Evolutionary conservation across 2,329 filamentous ascomycete genomes (phyloP), one percentile per base, ranked within the genome.

Genomic region (Scleromitrula shiraiana): DNA sequence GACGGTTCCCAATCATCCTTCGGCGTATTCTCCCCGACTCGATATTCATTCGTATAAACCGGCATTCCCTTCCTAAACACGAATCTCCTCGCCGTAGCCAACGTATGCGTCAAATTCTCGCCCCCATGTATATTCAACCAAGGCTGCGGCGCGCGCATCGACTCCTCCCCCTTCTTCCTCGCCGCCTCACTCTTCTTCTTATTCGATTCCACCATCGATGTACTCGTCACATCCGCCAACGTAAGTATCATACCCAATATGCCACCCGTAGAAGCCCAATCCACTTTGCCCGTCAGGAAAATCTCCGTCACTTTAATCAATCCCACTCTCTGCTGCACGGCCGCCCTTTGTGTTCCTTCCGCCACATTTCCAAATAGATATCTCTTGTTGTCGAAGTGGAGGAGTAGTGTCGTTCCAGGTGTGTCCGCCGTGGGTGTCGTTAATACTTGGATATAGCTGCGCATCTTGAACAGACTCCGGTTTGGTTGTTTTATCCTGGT

Each of bases 371-470:
- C 93, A 61, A 98, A 85, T 14, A 96, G 58, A 66, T 98, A 98
- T 49, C 87, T 78, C 59, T 84, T 83, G 59, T 81, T 78, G 58
- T 91, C 86, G 61, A 89, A 90, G 63, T 91, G 82, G 6, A 98
- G 72, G 30, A 88, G 64, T 26, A 97, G 65, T 41, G 79, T 77
- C 2, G 88, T 87, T 46, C 91, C 91, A 1, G 83, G 78, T 17
- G 89, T 95, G 67, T 98, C 93, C 50, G 83, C 84, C 56, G 91
- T 93, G 12, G 91, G 91, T 50, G 85, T 85, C 15, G 83, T 85
- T 53, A 91, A 66, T 59, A 97, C 69, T 65, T 94, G 83, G 49
- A 90, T 73, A 59, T 73, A 80, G 63, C 76, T 83, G 58, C 82
- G 75, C 90, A 95, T 95, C 27, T 54, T 64, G 30, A n/a, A 7